Evolutionary conservation across 257 asterid species (phyloP), one percentile per base, ranked within the genome.

Genomic region (Cinchona pubescens): DNA sequence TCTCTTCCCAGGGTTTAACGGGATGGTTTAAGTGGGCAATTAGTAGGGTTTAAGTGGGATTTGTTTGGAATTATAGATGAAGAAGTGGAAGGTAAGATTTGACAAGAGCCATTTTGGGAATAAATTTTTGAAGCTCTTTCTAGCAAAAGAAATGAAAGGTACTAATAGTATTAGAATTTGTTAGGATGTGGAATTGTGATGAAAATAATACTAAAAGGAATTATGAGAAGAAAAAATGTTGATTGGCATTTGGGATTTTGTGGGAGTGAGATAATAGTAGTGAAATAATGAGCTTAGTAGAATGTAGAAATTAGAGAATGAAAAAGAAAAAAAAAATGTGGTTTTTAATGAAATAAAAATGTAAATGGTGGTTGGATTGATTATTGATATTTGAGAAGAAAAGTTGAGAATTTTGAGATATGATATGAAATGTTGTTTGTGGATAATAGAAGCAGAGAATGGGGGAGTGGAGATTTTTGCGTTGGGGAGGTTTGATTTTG

Each of bases 41-140:
- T 68, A 46, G 64, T 3, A 67, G 85, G 85, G 61, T 82, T 90
- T 81, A 86, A 76, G 81, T 66, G 76, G 82, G 94, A 75, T 73
- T 83, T 88, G 82, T 72, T 85, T 13, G 92, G 68, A 43, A 86
- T 81, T 72, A 74, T 40, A 16, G 81, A 67, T 34, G 97, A 85
- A 14, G 88, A 80, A 12, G 91, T 81, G 11, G 96, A 80, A 60
- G 87, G 98, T 66, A 92, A 77, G 82, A 92, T 79, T 79, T 90
- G 96, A 69, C 96, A 94, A 94, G 56, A 35, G 97, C 98, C 98
- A 94, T 92, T 72, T 27, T 64, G 66, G 71, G 23, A 35, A 19
- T 25, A 21, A 53, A 21, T 19, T 23, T 23, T 67, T 34, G 38
- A 49, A n/a, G 23, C 35, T 63, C 27, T 74, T 67, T 69, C 51